Conservation (phyloP, 108 stramenopile species). For the Skeletonema potamos region DNA sequence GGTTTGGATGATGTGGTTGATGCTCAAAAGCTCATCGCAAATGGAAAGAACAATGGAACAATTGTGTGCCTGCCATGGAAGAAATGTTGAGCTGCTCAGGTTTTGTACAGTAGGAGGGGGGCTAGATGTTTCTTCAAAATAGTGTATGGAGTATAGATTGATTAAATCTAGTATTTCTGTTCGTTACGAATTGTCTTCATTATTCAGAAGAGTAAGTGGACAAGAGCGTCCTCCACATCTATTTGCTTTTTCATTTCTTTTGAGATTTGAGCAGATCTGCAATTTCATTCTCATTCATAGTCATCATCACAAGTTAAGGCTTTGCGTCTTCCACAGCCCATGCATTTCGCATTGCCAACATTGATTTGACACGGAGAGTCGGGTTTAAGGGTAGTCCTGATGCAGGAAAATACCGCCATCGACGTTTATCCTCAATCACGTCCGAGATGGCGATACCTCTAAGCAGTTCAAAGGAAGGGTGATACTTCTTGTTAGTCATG, state of each 20-base stretch:
- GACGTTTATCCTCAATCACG: neutral
- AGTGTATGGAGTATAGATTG: neutral
- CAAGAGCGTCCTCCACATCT: too few relatives aligned
- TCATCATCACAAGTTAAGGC: conserved; percentile 31
- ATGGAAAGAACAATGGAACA: conserved; percentile 52
- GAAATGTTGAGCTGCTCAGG: neutral
- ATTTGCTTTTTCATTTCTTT: too few relatives aligned
- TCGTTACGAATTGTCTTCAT: neutral
- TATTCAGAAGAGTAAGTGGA: too few relatives aligned
- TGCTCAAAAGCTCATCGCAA: conserved; percentile 53
- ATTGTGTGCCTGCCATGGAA: conserved; percentile 79
- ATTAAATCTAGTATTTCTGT: neutral
- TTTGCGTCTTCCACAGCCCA: conserved; percentile 37
- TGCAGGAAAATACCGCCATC: conserved; percentile 42
- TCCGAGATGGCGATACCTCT: conserved; percentile 35
- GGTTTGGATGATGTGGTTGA: conserved; percentile 57
- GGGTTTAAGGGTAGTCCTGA: conserved; percentile 17
- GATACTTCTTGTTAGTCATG: conserved; percentile 20
- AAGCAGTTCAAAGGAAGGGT: conserved; percentile 14
- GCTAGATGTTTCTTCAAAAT: neutral
- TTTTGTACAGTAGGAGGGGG: neutral
- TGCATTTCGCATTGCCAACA: conserved; percentile 33
- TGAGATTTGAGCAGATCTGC: neutral
- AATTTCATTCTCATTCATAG: neutral
- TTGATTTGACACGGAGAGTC: conserved; percentile 18